These are phyloP conservation scores for Amanita polypyramis DNA, from an alignment of 768 basidiomycete genomes.

Conservation along the genomic window DNA sequence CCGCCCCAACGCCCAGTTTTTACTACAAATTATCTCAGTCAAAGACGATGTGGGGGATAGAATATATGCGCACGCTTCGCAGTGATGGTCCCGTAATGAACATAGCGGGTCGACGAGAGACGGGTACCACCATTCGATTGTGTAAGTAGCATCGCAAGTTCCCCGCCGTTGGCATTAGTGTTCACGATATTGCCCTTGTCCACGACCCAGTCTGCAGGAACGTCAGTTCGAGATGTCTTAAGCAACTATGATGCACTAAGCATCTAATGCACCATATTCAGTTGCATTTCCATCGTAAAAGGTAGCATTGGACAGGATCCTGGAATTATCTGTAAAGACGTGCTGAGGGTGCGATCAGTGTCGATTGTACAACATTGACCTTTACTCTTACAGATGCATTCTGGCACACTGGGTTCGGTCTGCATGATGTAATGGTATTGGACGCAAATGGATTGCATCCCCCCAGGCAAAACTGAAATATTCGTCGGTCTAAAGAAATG, in stretches of 20 bases:
- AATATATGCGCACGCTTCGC: slow-evolving; percentile 34
- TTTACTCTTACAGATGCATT: slow-evolving; percentile 37
- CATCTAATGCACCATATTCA: slow-evolving; percentile 38
- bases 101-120: slow-evolving; percentile 68
- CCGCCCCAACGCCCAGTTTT: slow-evolving; percentile 76
- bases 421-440: slow-evolving; percentile 51
- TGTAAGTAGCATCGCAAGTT: slow-evolving; percentile 58
- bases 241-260: background rate
- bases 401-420: slow-evolving; percentile 63
- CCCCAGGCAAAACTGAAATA: slow-evolving; percentile 61
- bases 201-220: slow-evolving; percentile 52
- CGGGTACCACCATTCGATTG: slow-evolving; percentile 67
- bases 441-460: slow-evolving; percentile 82
- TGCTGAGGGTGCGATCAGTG: slow-evolving; percentile 26
- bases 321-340: slow-evolving; percentile 53
- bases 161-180: slow-evolving; percentile 50
- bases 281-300: slow-evolving; percentile 67
- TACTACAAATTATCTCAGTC: slow-evolving; percentile 27
- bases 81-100: slow-evolving; percentile 74
- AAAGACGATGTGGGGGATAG: background rate
- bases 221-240: background rate
- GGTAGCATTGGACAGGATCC: slow-evolving; percentile 55
- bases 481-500: background rate
- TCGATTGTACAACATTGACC: background rate
- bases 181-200: slow-evolving; percentile 59